Evolutionary conservation across 768 basidiomycete genomes (phyloP), one percentile per base, ranked within the genome.

Genomic region (Hebeloma cylindrosporum): DNA sequence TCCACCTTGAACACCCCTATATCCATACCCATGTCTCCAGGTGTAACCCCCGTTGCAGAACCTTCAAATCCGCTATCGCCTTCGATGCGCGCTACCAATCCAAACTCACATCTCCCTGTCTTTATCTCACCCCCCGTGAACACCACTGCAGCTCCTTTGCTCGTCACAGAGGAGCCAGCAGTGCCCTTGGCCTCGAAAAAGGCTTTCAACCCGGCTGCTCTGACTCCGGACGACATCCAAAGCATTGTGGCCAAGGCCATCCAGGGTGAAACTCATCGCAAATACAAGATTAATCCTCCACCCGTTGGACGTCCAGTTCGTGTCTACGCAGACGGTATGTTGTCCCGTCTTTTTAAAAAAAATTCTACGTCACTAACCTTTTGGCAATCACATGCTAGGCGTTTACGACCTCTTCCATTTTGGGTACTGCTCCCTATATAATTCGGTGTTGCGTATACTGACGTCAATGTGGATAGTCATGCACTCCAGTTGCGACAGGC

Each of bases 371-470:
- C 63, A 63, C 54, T 56, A n/a, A 40, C 39, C 30, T 43, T 43
- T 44, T 49, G 22, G 45, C 29, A 45, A 62, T 63, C 57, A 59
- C 57, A 53, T 59, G 41, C 45, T 57, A 90, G 88, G 88, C 10
- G 95, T 97, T 8, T 99, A 97, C 60, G 96, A 99, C 67, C 77
- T 99, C 40, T 95, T 98, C 68, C 95, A 97, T 65, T 97, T 92
- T 64, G 90, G 90, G 90, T 92, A 64, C 52, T 79, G 63, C 23
- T 4, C 33, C 45, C 27, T 22, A 32, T 39, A 52, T 30, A 13
- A 5, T 38, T 26, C 18, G 36, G 13, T 20, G 20, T 18, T 20
- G 25, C 10, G 16, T 39, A 29, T 20, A 11, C 8, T 13, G 17
- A 10, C 38, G 30, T 31, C 22, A 43, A 36, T 27, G 25, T 40